Evolutionary conservation across 2,329 filamentous ascomycete species (phyloP).

Genomic region (Claviceps maximensis): DNA sequence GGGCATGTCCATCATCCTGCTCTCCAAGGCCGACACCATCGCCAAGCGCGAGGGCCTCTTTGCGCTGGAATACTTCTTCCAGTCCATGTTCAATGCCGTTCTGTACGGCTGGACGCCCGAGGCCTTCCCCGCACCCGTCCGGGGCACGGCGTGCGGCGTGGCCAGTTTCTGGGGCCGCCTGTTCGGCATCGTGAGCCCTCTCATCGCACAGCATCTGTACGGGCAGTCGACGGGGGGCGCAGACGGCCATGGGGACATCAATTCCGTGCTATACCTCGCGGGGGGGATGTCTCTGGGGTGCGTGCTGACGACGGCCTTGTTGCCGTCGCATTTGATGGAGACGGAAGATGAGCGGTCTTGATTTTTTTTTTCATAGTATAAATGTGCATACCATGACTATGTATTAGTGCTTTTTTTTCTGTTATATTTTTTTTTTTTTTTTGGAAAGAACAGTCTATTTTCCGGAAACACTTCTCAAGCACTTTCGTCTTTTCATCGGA

Average conservation of each 20-base stretch:
- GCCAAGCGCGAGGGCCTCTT: constrained; percentile 26
- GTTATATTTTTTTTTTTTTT: background rate
- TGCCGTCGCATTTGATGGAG: constrained; percentile 28
- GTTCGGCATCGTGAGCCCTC: constrained; percentile 43
- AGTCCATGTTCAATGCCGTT: constrained; percentile 24
- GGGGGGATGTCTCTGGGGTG: constrained; percentile 40
- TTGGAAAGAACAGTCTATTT: too few relatives aligned
- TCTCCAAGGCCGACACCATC: constrained; percentile 26
- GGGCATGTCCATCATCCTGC: constrained; percentile 32
- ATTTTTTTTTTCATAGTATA: background rate
- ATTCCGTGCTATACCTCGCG: constrained; percentile 41
- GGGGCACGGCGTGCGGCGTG: constrained; percentile 42
- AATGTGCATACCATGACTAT: background rate
- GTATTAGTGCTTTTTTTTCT: background rate
- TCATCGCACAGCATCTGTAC: constrained; percentile 37
- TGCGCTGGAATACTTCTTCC: constrained; percentile 31
- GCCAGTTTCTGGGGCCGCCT: constrained; percentile 46
- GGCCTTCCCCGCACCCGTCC: constrained; percentile 40
- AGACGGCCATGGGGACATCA: constrained; percentile 25
- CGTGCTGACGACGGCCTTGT: constrained; percentile 33
- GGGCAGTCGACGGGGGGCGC: constrained; percentile 10
- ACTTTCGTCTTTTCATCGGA: too few relatives aligned
- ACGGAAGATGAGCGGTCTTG: constrained; percentile 17
- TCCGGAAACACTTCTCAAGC: too few relatives aligned
- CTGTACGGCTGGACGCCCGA: constrained; percentile 39